Percentiles rank a stretch among this genome's conserved stretches.
These are phyloP conservation scores for Colletotrichum paranaense DNA, from an alignment of 2,329 filamentous ascomycete genomes.

Conservation along the genomic window DNA sequence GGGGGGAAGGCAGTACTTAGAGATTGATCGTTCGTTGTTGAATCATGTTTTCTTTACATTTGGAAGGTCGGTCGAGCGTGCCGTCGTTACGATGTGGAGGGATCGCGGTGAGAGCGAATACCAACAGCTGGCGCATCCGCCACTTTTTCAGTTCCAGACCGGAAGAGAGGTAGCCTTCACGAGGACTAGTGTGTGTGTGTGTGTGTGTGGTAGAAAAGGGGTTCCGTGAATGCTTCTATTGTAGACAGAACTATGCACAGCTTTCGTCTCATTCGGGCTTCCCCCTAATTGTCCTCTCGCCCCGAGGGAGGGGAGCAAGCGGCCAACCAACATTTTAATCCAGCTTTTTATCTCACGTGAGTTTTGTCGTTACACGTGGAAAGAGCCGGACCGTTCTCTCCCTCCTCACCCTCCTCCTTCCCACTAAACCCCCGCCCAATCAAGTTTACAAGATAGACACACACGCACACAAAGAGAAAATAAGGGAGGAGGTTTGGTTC, in stretches of 20 bases:
- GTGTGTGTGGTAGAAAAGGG: not conserved
- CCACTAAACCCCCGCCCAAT: not conserved
- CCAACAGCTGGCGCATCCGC: too few relatives aligned
- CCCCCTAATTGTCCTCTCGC: too few relatives aligned
- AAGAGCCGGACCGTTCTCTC: not conserved
- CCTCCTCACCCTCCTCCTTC: conserved; percentile 1
- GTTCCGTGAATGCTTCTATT: not conserved
- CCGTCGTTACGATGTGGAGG: too few relatives aligned
- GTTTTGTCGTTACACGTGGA: not conserved
- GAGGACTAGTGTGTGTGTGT: too few relatives aligned
- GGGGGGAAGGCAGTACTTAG: too few relatives aligned
- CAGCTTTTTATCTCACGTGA: too few relatives aligned
- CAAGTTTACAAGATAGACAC: conserved; percentile 33
- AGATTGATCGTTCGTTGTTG: too few relatives aligned
- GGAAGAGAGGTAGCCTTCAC: too few relatives aligned
- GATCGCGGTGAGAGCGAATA: too few relatives aligned
- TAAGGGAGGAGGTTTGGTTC: not conserved
- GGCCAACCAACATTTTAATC: not conserved
- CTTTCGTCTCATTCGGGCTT: not conserved
- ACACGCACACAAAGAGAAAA: conserved; percentile 25
- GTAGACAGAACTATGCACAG: conserved; percentile 1
- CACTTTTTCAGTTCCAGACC: too few relatives aligned
- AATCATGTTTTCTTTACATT: too few relatives aligned
- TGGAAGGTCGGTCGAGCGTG: too few relatives aligned
- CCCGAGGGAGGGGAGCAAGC: not conserved